Base-by-base conservation (phyloP, 2,329 filamentous ascomycete species). In the Cyphellophora attinorum region DNA sequence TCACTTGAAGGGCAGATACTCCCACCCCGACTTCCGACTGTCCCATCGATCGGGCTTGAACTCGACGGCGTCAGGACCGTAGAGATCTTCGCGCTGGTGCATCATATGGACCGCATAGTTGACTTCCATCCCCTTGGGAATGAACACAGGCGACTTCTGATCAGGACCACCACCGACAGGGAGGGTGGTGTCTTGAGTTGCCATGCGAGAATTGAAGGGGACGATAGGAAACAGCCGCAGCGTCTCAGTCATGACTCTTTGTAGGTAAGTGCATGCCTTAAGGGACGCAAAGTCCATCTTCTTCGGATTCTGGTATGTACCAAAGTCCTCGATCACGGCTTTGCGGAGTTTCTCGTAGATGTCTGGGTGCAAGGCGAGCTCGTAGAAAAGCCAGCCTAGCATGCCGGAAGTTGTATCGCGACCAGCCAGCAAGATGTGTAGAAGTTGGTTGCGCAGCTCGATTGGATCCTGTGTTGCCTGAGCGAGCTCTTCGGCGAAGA, bases 21-120 rank as follows among this genome's bases (percentile, higher is more conserved):
- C 81, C 38, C 38, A 85, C 74, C 56, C 81, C 84, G 50, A 83
- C 81, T 16, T 81, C 65, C 27, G 81, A 78, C 1, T 80, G 46
- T 79, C 59, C 81, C 80, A 85, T 35, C 81, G 67, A 28, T 83
- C 79, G 1, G 81, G 81, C 39, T 63, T 65, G 58, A 76, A 85
- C 21, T 62, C 64, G 16, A 63, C 57, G 2, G 62, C 64, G 34
- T 70, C 66, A 0, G 50, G 34, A 3, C 66, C 67, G 53, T 59
- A 71, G 37, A 64, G 50, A 27, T 71, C 67, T 27, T 54, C 56
- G 11, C 81, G 73, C 2, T 83, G 75, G 52, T 93, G 85, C 80
- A 89, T 83, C 4, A 74, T 59, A 35, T 85, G 69, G 0, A 79
- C 68, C 30, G 68, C 76, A 64, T 85, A 91, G 29, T 60, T 65